Base-by-base conservation (phyloP, 345 rosid species). In the Populus simonii region DNA sequence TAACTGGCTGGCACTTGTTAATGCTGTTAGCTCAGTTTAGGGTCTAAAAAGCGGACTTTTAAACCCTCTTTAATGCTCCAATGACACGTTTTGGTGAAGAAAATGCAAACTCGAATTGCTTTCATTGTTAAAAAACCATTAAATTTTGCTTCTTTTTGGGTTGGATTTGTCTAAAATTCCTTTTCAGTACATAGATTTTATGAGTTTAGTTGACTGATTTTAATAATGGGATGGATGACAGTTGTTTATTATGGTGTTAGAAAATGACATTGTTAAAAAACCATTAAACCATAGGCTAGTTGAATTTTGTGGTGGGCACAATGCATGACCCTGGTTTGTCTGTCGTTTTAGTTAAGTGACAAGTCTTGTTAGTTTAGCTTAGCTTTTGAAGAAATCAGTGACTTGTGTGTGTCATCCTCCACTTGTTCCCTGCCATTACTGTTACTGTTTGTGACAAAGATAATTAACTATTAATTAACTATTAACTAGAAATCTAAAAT, bases 1-100 rank as follows among this genome's bases (percentile, higher is more conserved):
- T 36, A 39, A 55, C 68, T 80, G 73, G 57, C 63, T 33, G 33
- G 70, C 69, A 53, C 75, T 67, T 49, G 57, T 22, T 11, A 45
- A 45, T 13, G 17, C 51, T 13, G 51, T 45, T 45, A 13, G 51
- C 51, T 45, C 27, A 69, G 35, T 68, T 55, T 73, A 69, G 45
- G 11, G 45, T 41, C 45, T 41, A 57, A 76, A 25, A 76, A 17
- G 72, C 62, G 71, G 71, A 57, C 84, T 83, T 38, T 78, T 22
- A 80, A 71, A 74, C 76, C 77, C 70, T 76, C 74, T 49, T 80
- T 68, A n/a, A 35, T 18, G 20, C 20, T 68, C 75, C 66, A 69
- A 17, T 1, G 22, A 35, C 71, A 39, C 57, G 76, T 66, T 1
- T 51, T 23, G 4, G 29, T 12, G 76, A 72, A 72, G 68, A 45